These are phyloP conservation scores for Nigrospora osmanthi DNA, from an alignment of 2,329 filamentous ascomycete genomes.

Conservation along the genomic window DNA sequence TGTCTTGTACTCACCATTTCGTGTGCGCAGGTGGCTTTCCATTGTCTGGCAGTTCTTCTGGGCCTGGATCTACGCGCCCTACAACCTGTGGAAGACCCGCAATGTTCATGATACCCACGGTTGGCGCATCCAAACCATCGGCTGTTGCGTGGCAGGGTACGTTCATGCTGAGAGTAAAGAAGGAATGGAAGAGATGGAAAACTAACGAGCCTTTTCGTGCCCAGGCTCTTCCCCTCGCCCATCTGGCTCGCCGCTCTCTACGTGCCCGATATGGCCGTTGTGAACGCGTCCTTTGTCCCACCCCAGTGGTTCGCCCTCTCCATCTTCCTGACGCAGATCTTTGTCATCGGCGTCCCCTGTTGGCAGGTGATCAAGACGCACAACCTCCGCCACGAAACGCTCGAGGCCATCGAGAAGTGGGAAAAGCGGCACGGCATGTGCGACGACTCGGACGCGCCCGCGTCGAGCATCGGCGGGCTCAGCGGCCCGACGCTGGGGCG, in stretches of 20 bases:
- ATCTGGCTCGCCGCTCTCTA: constrained; percentile 58
- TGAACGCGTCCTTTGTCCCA: constrained; percentile 50
- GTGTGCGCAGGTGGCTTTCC: constrained; percentile 43
- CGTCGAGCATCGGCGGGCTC: constrained; percentile 12
- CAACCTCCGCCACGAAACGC: constrained; percentile 36
- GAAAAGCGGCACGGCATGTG: constrained; percentile 29
- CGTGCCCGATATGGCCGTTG: constrained; percentile 36
- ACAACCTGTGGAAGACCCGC: constrained; percentile 53
- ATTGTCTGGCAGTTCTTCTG: constrained; percentile 58
- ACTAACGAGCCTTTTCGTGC: no score
- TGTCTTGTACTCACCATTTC: neutral
- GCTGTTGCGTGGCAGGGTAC: constrained; percentile 37
- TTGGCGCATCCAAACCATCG: constrained; percentile 57
- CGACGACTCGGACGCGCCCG: constrained; percentile 23
- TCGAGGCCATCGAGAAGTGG: constrained; percentile 41
- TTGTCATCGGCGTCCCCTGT: constrained; percentile 56
- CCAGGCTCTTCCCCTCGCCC: constrained; percentile 54
- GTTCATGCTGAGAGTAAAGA: constrained; percentile 6
- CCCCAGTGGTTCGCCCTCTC: constrained; percentile 58
- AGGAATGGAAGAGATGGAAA: no score
- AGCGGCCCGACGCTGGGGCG: constrained; percentile 3
- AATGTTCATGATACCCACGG: constrained; percentile 57
- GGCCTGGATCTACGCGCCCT: constrained; percentile 54
- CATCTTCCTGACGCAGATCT: constrained; percentile 55
- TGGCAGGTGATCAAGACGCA: constrained; percentile 43